phyloP scores from a whole-genome alignment of 2,329 filamentous ascomycete species.

The Aotearoamyces nothofagi region DNA sequence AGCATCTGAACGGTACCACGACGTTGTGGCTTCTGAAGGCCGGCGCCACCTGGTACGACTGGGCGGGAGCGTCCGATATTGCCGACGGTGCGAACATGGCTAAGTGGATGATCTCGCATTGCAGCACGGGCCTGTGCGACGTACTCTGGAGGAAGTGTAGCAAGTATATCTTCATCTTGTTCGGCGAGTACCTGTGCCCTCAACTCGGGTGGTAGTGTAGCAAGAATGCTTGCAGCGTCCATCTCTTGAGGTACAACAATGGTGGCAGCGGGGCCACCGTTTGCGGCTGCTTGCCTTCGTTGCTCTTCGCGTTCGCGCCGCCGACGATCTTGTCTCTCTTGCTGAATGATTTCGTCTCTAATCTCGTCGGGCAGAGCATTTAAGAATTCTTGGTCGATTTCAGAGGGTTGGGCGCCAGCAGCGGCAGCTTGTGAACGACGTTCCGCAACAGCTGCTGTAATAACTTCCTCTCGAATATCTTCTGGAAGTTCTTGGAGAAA shows the following conservation, averaged over 20 bases:
- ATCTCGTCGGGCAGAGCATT: slow-evolving; percentile 85
- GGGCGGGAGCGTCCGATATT: slow-evolving; percentile 8
- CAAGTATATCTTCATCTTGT: slow-evolving; percentile 77
- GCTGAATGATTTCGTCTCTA: slow-evolving; percentile 76
- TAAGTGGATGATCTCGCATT: slow-evolving; percentile 23
- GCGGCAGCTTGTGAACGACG: slow-evolving; percentile 64
- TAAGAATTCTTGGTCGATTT: slow-evolving; percentile 86
- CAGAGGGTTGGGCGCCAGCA: slow-evolving; percentile 58
- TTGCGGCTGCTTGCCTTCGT: slow-evolving; percentile 48
- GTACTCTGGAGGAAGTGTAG: slow-evolving; percentile 70
- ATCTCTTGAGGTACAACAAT: slow-evolving; percentile 50
- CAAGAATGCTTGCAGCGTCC: slow-evolving; percentile 83
- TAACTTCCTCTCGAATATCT: slow-evolving; percentile 89
- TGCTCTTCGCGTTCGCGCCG: slow-evolving; percentile 74
- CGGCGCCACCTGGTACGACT: not conserved
- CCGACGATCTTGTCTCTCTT: slow-evolving; percentile 79
- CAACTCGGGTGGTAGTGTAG: slow-evolving; percentile 73
- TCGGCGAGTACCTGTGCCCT: slow-evolving; percentile 82
- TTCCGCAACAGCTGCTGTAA: slow-evolving; percentile 76
- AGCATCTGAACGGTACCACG: slow-evolving; percentile 89
- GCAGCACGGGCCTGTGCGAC: slow-evolving; percentile 73
- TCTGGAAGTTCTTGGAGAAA: slow-evolving; percentile 97
- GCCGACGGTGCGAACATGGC: slow-evolving; percentile 10
- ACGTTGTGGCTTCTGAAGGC: slow-evolving; percentile 36
- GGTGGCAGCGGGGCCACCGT: slow-evolving; percentile 28